These are phyloP conservation scores for Epichloe glyceriae DNA, from an alignment of 2,329 filamentous ascomycete genomes.

Conservation along the genomic window DNA sequence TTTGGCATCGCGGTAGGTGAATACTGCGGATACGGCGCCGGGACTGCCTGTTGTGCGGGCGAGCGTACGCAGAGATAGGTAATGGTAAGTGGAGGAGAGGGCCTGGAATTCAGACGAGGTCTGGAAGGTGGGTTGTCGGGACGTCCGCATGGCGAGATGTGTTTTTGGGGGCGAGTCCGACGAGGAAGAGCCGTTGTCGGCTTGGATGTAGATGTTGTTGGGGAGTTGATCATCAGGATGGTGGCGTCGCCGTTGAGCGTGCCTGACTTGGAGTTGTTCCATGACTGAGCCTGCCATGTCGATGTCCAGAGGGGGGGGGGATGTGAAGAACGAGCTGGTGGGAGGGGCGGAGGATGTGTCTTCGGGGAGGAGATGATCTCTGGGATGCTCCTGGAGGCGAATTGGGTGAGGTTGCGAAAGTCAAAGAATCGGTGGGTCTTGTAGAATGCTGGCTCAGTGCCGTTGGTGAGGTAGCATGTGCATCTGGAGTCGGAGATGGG, in stretches of 20 bases:
- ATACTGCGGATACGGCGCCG: conserved; percentile 39
- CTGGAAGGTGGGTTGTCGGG: conserved; percentile 30
- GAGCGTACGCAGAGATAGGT: conserved; percentile 32
- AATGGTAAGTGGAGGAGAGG: conserved; percentile 14
- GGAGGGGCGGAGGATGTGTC: conserved; percentile 13
- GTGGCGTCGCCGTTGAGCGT: conserved; percentile 9
- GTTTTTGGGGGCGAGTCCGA: conserved; percentile 18
- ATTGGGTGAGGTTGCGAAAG: conserved; percentile 29
- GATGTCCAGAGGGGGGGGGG: conserved; percentile 20
- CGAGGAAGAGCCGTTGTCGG: conserved; percentile 10
- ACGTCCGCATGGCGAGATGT: conserved; percentile 35
- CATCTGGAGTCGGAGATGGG: conserved; percentile 22
- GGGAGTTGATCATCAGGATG: conserved; percentile 27
- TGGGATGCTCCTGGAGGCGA: conserved; percentile 21
- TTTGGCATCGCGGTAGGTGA: conserved; percentile 32
- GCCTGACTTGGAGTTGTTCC: conserved; percentile 22
- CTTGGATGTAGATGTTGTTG: conserved; percentile 34
- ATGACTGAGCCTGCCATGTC: conserved; percentile 26
- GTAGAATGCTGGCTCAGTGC: conserved; percentile 29
- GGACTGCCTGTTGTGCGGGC: conserved; percentile 33
- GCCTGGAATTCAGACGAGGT: conserved; percentile 36
- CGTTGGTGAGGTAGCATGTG: conserved; percentile 35
- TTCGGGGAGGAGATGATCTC: conserved; percentile 16
- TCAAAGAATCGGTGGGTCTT: conserved; percentile 35
- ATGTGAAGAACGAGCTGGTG: conserved; percentile 27